phyloP scores from a whole-genome alignment of 1,284 basidiomycete species.

The Cerioporus squamosus region DNA sequence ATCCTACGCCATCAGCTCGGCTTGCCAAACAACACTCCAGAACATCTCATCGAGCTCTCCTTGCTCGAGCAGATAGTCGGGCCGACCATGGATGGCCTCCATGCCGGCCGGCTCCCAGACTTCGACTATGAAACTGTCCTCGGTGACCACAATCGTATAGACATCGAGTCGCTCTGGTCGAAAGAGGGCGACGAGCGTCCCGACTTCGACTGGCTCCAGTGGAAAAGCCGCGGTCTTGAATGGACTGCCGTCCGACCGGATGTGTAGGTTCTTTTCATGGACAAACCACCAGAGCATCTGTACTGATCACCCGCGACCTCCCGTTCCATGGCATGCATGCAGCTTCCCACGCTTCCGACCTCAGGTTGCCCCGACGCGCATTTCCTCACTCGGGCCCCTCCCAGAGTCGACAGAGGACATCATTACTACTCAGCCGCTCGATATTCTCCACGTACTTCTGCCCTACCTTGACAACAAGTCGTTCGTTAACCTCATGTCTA shows the following conservation, averaged over 20 bases:
- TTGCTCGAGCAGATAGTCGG: constrained; percentile 27
- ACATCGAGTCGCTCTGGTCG: constrained; percentile 29
- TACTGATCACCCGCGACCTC: neutral
- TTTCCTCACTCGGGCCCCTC: neutral
- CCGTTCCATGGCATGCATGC: neutral
- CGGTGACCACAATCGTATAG: constrained; percentile 15
- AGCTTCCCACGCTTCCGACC: constrained; percentile 32
- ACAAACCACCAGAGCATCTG: neutral
- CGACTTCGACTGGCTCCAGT: constrained; percentile 25
- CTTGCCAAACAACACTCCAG: constrained; percentile 4
- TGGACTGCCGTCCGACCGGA: constrained; percentile 30
- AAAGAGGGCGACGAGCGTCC: constrained; percentile 9
- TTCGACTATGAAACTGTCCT: constrained; percentile 29
- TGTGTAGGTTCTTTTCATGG: constrained; percentile 15
- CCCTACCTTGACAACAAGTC: constrained; percentile 24
- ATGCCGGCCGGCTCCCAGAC: constrained; percentile 22
- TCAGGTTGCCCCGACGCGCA: constrained; percentile 15
- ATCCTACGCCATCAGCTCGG: constrained; percentile 23
- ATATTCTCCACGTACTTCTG: constrained; percentile 29
- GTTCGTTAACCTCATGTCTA: constrained; percentile 28
- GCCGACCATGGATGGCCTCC: constrained; percentile 11
- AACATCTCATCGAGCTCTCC: constrained; percentile 15
- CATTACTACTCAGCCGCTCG: constrained; percentile 26
- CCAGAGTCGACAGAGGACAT: constrained; percentile 17
- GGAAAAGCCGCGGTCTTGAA: constrained; percentile 15